These are phyloP conservation scores for Lipomyces mesembrius DNA, from an alignment of 805 yeast species.

Conservation along the genomic window DNA sequence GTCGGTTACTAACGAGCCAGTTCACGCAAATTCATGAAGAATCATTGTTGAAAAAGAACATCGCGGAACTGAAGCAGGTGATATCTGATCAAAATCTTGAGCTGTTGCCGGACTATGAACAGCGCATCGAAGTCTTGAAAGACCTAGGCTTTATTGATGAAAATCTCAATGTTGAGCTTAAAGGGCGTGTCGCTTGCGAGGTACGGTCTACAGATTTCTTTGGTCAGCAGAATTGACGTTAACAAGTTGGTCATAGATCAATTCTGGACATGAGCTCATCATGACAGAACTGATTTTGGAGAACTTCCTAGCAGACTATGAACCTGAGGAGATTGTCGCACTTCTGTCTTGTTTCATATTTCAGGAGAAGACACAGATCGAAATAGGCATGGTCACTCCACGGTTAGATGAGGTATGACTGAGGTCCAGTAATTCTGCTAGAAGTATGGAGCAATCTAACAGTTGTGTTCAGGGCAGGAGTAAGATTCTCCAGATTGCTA, in stretches of 20 bases:
- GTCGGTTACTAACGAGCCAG: slow-evolving; percentile 11
- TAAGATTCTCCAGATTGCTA: slow-evolving; percentile 72
- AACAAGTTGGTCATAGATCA: slow-evolving; percentile 48
- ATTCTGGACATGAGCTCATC: slow-evolving; percentile 87
- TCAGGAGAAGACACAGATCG: slow-evolving; percentile 78
- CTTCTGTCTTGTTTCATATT: slow-evolving; percentile 88
- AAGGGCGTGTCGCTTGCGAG: slow-evolving; percentile 95
- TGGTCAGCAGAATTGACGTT: background rate
- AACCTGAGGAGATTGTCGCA: slow-evolving; percentile 97
- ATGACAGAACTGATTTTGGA: slow-evolving; percentile 88
- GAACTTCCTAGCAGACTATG: slow-evolving; percentile 89
- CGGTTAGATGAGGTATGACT: slow-evolving; percentile 59
- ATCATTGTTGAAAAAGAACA: slow-evolving; percentile 54
- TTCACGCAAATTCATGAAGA: slow-evolving; percentile 52
- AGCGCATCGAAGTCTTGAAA: slow-evolving; percentile 76
- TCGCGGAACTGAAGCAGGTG: slow-evolving; percentile 60
- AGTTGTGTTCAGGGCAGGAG: slow-evolving; percentile 46
- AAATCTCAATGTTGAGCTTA: slow-evolving; percentile 71
- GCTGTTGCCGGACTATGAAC: slow-evolving; percentile 90
- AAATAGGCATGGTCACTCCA: slow-evolving; percentile 69
- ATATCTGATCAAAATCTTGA: slow-evolving; percentile 88
- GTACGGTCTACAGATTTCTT: slow-evolving; percentile 37
- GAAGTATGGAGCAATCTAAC: background rate
- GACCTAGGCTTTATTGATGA: slow-evolving; percentile 81
- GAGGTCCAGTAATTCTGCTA: background rate